Evolutionary conservation across 345 rosid species (phyloP).

Genomic region (Kandelia obovata): DNA sequence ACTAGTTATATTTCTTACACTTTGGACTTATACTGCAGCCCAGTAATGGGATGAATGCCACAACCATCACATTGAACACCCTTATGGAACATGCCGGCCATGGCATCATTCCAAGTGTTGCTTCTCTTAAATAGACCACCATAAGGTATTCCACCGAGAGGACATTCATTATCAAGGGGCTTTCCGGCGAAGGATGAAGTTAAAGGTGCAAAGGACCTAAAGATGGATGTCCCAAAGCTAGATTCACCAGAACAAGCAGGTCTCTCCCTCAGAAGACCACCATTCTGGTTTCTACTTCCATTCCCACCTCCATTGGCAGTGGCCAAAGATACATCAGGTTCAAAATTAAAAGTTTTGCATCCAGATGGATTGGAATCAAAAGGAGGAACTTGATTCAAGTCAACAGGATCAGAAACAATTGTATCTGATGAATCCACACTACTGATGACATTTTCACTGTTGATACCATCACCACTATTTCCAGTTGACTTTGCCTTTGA

Average conservation of each 20-base stretch:
- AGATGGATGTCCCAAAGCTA: too few relatives aligned
- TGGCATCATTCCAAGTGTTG: slow-evolving; percentile 23
- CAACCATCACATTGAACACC: slow-evolving; percentile 90
- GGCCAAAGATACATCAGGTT: not conserved
- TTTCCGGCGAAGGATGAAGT: not conserved
- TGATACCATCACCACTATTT: slow-evolving; percentile 15
- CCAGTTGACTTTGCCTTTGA: slow-evolving; percentile 14
- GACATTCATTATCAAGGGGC: slow-evolving; percentile 30
- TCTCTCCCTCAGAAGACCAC: slow-evolving; percentile 11
- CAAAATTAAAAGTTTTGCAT: not conserved
- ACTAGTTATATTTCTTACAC: slow-evolving; percentile 50
- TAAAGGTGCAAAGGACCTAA: too few relatives aligned
- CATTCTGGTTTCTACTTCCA: slow-evolving; percentile 20
- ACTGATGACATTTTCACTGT: slow-evolving; percentile 7
- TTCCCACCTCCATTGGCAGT: slow-evolving; percentile 21
- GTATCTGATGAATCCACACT: slow-evolving; percentile 10
- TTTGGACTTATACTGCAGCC: slow-evolving; percentile 81
- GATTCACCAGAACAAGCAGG: not conserved
- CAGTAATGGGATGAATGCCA: slow-evolving; percentile 83
- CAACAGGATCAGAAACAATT: slow-evolving; percentile 23
- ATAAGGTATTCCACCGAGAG: slow-evolving; percentile 50
- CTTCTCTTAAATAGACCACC: slow-evolving; percentile 29
- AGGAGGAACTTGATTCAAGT: slow-evolving; percentile 37
- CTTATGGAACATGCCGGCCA: slow-evolving; percentile 57
- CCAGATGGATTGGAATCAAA: slow-evolving; percentile 21